These are phyloP conservation scores for Ophiostoma pallidulum DNA, from an alignment of 2,329 filamentous ascomycete genomes.

Conservation along the genomic window DNA sequence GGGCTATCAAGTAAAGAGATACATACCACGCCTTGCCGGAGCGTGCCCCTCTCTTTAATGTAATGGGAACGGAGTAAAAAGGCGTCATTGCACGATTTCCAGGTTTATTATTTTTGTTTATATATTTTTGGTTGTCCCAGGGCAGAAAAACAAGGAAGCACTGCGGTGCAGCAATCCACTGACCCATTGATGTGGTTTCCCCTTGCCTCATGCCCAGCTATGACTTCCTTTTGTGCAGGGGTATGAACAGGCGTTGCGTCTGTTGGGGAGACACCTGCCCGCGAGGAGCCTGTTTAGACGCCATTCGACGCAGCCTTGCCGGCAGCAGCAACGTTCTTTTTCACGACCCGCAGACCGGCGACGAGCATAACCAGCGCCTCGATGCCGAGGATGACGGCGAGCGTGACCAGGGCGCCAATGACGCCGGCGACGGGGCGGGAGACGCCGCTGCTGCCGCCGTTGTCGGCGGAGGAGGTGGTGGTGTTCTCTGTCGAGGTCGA, in stretches of 20 bases:
- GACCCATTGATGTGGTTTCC: no score
- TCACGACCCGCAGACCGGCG: constrained; percentile 37
- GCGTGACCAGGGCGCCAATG: constrained; percentile 61
- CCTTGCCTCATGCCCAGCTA: no score
- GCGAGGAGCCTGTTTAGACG: neutral
- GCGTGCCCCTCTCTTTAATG: no score
- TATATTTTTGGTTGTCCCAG: neutral
- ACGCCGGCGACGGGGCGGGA: constrained; percentile 69
- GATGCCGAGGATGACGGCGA: constrained; percentile 39
- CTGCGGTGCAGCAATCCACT: no score
- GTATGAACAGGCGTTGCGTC: no score
- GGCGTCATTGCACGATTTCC: constrained; percentile 1
- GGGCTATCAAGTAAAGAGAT: no score
- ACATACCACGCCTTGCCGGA: no score
- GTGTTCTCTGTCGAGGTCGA: constrained; percentile 19
- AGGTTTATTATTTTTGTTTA: neutral
- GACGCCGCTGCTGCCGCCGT: constrained; percentile 34
- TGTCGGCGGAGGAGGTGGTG: constrained; percentile 16
- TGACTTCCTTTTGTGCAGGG: no score
- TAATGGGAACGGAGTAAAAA: constrained; percentile 2
- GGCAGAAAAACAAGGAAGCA: no score
- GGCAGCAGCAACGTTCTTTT: constrained; percentile 26
- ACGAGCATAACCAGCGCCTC: constrained; percentile 34
- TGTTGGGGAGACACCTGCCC: no score
- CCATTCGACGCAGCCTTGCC: constrained; percentile 12